Evolutionary conservation across 768 basidiomycete species (phyloP), one percentile per base, ranked within the genome.

Genomic region (Phanerodontia chrysosporium): DNA sequence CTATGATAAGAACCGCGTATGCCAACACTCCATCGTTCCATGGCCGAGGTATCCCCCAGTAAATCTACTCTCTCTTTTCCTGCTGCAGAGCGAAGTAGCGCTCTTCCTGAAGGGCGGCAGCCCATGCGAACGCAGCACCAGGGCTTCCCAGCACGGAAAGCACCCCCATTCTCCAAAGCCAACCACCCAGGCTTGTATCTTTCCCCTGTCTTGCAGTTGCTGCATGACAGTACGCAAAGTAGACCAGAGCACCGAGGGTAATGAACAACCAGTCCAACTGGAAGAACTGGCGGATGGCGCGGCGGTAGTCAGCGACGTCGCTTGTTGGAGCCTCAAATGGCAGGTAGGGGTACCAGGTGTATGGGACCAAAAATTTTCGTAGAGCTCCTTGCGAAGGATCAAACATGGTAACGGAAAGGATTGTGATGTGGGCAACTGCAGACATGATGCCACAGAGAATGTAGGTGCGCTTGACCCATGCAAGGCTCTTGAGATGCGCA

Each of bases 261-360:
- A 61, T 52, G 22, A 42, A 48, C 18, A 57, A 42, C 55, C 60
- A 61, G 55, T 61, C 60, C 21, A 52, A 44, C 45, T 61, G 60
- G 56, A 61, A 61, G 22, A 61, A 45, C 9, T 52, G 42, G 16
- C 60, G 60, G 6, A 21, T 49, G 14, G 49, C 55, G 25, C 36
- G 29, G 13, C 55, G 48, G 22, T 57, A 52, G 12, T 49, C 24
- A 3, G 49, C 25, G 4, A 57, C 45, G 14, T 16, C 29, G 1
- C n/a, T 2, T 9, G 24, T 18, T 32, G 48, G 18, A 4, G 48
- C 14, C n/a, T n/a, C n/a, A 16, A 49, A 7, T 3, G 42, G 18
- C 1, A 56, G 36, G 36, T 45, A 60, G 14, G 45, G 48, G 16
- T 30, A 36, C 13, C 57, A 28, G 2, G 18, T n/a, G 60, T 51